phyloP scores from a whole-genome alignment of 306 rosid species.

The Malus domestica region DNA sequence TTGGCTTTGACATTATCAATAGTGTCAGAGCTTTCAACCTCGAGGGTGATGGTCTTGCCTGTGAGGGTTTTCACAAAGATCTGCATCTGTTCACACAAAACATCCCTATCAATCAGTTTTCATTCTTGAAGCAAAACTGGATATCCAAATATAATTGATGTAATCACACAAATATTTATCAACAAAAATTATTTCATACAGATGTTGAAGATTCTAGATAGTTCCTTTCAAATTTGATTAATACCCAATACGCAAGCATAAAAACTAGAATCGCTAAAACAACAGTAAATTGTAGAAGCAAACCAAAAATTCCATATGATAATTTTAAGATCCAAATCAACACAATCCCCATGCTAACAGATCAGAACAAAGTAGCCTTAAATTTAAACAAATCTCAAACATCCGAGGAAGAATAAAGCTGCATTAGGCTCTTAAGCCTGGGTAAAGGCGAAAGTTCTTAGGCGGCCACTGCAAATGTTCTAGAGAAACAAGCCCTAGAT shows the following conservation, averaged over 20 bases:
- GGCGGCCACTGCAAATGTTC: too few species aligned
- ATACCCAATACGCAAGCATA: not conserved
- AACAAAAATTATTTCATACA: not conserved
- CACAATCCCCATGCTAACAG: not conserved
- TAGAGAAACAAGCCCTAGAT: too few species aligned
- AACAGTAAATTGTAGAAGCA: not conserved
- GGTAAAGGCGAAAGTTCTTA: too few species aligned
- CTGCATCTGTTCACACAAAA: constrained; percentile 11
- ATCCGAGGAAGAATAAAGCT: too few species aligned
- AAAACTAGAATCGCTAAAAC: not conserved
- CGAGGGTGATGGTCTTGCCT: constrained; percentile 17
- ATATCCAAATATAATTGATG: not conserved
- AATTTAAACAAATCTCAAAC: too few species aligned
- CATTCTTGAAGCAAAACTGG: not conserved
- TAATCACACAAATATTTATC: not conserved
- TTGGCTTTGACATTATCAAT: constrained; percentile 20
- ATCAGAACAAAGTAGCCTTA: not conserved
- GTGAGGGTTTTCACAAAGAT: constrained; percentile 21
- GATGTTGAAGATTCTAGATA: not conserved
- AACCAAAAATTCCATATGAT: not conserved
- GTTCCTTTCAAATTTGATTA: not conserved
- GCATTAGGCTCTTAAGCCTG: too few species aligned
- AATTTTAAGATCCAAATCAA: not conserved
- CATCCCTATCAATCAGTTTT: not conserved
- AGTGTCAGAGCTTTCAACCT: constrained; percentile 16